Conservation (phyloP, 148 eudicot species). For the Euryodendron excelsum region DNA sequence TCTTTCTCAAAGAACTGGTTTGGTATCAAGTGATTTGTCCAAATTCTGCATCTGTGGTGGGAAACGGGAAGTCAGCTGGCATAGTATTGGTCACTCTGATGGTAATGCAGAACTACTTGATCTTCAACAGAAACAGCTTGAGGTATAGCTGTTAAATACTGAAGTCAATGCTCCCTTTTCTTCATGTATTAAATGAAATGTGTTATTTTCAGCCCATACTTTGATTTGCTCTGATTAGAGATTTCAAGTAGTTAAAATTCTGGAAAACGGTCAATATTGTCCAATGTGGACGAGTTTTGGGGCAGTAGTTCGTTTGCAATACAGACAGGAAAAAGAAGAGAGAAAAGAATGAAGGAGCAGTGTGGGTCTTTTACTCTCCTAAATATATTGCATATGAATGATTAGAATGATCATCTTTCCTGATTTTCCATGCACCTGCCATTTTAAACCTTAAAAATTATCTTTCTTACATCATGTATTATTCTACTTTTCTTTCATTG, state of each 20-base stretch:
- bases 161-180: background rate
- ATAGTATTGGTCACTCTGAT: constrained; percentile 17
- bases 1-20: constrained; percentile 50
- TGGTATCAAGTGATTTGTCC: constrained; percentile 43
- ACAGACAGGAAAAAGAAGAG: background rate
- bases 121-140: constrained; percentile 63
- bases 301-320: background rate
- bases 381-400: background rate
- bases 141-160: constrained; percentile 36
- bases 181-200: background rate
- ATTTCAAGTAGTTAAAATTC: background rate
- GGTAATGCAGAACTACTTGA: constrained; percentile 38
- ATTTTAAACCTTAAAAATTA: background rate
- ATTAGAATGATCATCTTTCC: background rate
- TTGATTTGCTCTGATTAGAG: constrained; percentile 4
- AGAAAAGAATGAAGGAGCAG: background rate
- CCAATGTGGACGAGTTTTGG: background rate
- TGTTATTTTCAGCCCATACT: background rate
- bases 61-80: constrained; percentile 29
- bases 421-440: background rate
- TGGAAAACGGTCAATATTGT: background rate
- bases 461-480: background rate
- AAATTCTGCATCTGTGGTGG: constrained; percentile 79
- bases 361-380: background rate
- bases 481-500: background rate